A percentile compares a stretch with the other conserved stretches of the same genome.
Evolutionary conservation across 768 basidiomycete species (phyloP).

Genomic region (Podaxis rugospora): DNA sequence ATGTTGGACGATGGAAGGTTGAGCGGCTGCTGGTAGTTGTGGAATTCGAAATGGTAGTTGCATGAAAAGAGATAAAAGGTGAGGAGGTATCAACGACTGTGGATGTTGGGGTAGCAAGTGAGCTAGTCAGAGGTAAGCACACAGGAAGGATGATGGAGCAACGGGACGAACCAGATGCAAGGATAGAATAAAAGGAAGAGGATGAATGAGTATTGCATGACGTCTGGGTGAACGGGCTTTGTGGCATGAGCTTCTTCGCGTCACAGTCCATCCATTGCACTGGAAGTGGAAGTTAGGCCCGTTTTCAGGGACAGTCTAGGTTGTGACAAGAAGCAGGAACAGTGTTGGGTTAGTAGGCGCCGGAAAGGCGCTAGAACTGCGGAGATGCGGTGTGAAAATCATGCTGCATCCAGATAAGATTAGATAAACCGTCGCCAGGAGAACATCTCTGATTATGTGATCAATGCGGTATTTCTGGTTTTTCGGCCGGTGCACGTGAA

Average conservation of each 20-base stretch:
- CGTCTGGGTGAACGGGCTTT: background rate
- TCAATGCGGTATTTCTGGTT: background rate
- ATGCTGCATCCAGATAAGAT: background rate
- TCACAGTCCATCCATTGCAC: background rate
- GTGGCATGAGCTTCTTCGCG: background rate
- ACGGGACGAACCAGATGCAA: slow-evolving; percentile 5
- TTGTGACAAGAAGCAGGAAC: background rate
- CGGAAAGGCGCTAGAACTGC: background rate
- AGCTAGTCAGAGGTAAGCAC: background rate
- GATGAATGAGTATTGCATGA: background rate
- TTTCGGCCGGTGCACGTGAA: slow-evolving; percentile 2
- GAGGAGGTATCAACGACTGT: background rate
- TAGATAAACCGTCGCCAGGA: background rate
- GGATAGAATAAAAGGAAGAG: slow-evolving; percentile 10
- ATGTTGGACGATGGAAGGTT: slow-evolving; percentile 7
- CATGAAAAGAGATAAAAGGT: background rate
- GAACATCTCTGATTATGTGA: background rate
- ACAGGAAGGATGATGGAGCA: background rate
- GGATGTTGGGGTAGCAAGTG: background rate
- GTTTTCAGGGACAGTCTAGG: background rate
- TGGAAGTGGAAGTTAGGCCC: background rate
- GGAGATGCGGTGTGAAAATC: background rate
- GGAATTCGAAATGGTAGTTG: background rate
- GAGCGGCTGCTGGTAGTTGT: background rate
- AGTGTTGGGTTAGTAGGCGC: background rate